Percentiles rank a stretch among this genome's conserved stretches.
These are phyloP conservation scores for Entelexis paramagnoliae DNA, from an alignment of 1,139 yeast genomes.

Conservation along the genomic window DNA sequence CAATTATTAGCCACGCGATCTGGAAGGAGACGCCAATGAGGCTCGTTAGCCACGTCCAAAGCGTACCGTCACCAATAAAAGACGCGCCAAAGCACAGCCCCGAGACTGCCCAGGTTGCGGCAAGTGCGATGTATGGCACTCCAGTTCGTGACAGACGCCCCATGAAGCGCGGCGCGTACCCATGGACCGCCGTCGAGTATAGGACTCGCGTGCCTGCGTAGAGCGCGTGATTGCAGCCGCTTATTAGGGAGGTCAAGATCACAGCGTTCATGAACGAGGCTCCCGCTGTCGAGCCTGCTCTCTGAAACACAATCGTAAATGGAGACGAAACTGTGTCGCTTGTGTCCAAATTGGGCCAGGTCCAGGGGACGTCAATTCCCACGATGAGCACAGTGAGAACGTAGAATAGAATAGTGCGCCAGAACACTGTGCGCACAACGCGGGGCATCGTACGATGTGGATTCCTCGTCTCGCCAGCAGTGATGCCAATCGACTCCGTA, in stretches of 20 bases:
- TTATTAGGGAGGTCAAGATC: constrained; percentile 41
- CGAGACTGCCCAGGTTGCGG: constrained; percentile 36
- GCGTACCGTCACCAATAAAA: constrained; percentile 39
- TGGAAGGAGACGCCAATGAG: constrained; percentile 52
- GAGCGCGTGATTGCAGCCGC: constrained; percentile 45
- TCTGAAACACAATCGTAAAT: constrained; percentile 52
- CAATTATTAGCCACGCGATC: constrained; percentile 51
- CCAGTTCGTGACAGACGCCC: constrained; percentile 38
- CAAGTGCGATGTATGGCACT: constrained; percentile 40
- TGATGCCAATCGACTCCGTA: constrained; percentile 51
- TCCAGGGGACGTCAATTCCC: constrained; percentile 41
- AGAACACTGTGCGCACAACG: constrained; percentile 49
- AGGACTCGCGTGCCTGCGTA: constrained; percentile 43
- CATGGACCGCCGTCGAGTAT: constrained; percentile 41
- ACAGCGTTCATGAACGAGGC: constrained; percentile 45
- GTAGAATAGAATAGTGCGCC: constrained; percentile 41
- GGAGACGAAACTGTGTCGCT: constrained; percentile 48
- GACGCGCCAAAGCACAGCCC: constrained; percentile 58
- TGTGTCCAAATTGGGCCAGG: constrained; percentile 36
- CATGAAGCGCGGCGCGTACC: constrained; percentile 42
- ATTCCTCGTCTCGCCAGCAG: constrained; percentile 56
- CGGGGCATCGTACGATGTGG: constrained; percentile 50
- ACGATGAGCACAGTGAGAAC: constrained; percentile 39
- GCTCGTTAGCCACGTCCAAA: constrained; percentile 58
- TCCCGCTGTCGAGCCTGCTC: constrained; percentile 40